Percentiles rank a stretch among this genome's conserved stretches.
phyloP scores from a whole-genome alignment of 2,329 filamentous ascomycete species.

The Dothideomycetidae sp. region DNA sequence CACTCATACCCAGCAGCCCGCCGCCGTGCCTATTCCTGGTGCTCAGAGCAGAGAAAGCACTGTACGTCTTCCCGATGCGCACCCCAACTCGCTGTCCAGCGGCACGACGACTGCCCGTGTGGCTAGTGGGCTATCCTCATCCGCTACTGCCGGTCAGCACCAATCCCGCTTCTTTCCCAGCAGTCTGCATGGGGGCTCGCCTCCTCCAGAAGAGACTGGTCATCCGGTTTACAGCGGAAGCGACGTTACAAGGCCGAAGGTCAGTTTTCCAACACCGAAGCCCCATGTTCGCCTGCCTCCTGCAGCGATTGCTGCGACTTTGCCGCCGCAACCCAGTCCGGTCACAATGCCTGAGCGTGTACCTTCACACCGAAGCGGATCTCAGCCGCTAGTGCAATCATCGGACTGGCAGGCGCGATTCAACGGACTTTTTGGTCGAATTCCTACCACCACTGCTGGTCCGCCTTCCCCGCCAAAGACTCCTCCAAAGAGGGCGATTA shows the following conservation, averaged over 20 bases:
- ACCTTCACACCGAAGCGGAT: slow-evolving; percentile 25
- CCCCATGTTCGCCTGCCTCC: slow-evolving; percentile 66
- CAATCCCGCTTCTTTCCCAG: slow-evolving; percentile 27
- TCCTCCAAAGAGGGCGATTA: slow-evolving; percentile 24
- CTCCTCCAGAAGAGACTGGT: slow-evolving; percentile 56
- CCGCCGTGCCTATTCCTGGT: slow-evolving; percentile 15
- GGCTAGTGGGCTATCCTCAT: slow-evolving; percentile 5
- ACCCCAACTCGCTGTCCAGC: slow-evolving; percentile 10
- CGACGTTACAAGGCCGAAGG: slow-evolving; percentile 49
- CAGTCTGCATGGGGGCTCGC: slow-evolving; percentile 35
- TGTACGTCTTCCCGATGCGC: slow-evolving; percentile 19
- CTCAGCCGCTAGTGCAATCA: slow-evolving; percentile 32
- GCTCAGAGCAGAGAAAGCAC: slow-evolving; percentile 17
- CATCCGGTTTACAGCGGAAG: slow-evolving; percentile 57
- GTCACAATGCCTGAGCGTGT: slow-evolving; percentile 28
- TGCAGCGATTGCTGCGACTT: slow-evolving; percentile 35
- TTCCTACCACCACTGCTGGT: slow-evolving; percentile 29
- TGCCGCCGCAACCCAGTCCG: slow-evolving; percentile 25
- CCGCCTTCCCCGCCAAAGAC: slow-evolving; percentile 26
- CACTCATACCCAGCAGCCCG: slow-evolving; percentile 22
- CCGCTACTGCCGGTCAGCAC: slow-evolving; percentile 8
- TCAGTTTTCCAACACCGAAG: slow-evolving; percentile 53
- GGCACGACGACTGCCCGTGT: slow-evolving; percentile 11
- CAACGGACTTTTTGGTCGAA: slow-evolving; percentile 59
- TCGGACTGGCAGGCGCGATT: slow-evolving; percentile 69